A percentile compares a stretch with the other conserved stretches of the same genome.
These are phyloP conservation scores for Xenoacremonium recifei DNA, from an alignment of 2,329 filamentous ascomycete genomes.

Conservation along the genomic window DNA sequence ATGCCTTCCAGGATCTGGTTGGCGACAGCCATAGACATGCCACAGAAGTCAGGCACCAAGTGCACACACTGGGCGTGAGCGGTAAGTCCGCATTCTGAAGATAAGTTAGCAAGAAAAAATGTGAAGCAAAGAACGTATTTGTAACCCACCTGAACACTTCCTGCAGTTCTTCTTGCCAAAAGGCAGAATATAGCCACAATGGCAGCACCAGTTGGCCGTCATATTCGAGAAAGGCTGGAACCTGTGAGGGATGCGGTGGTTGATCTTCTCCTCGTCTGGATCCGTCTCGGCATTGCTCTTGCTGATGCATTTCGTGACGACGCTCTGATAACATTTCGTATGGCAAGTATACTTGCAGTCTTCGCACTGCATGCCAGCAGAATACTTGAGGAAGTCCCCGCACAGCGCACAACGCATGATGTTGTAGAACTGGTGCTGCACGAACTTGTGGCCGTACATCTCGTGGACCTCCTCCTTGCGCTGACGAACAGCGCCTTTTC, in stretches of 20 bases:
- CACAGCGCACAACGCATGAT: slow-evolving; percentile 99
- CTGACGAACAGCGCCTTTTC: slow-evolving; percentile 94
- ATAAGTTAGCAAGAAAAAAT: background rate
- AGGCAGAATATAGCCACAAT: slow-evolving; percentile 93
- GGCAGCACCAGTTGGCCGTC: slow-evolving; percentile 98
- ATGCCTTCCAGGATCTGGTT: slow-evolving; percentile 91
- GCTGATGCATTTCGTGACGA: slow-evolving; percentile 99
- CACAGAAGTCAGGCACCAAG: slow-evolving; percentile 96
- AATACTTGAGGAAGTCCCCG: slow-evolving; percentile 97
- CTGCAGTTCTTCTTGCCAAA: slow-evolving; percentile 94
- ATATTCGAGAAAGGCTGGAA: slow-evolving; percentile 97
- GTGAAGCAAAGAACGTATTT: background rate
- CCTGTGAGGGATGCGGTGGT: slow-evolving; percentile 96
- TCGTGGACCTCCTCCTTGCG: slow-evolving; percentile 98
- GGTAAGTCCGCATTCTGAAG: slow-evolving; percentile 81
- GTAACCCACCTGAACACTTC: slow-evolving; percentile 74
- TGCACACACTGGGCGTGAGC: slow-evolving; percentile 91
- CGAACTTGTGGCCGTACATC: slow-evolving; percentile 98
- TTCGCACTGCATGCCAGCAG: slow-evolving; percentile 97
- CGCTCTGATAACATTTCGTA: slow-evolving; percentile 93
- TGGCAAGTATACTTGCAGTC: slow-evolving; percentile 99
- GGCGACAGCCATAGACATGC: slow-evolving; percentile 97
- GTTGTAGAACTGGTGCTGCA: slow-evolving; percentile 99
- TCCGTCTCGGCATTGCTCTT: slow-evolving; percentile 98
- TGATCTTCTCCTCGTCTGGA: slow-evolving; percentile 99